Conservation (phyloP, 2,329 filamentous ascomycete genomes). For the Fusarium denticulatum region DNA sequence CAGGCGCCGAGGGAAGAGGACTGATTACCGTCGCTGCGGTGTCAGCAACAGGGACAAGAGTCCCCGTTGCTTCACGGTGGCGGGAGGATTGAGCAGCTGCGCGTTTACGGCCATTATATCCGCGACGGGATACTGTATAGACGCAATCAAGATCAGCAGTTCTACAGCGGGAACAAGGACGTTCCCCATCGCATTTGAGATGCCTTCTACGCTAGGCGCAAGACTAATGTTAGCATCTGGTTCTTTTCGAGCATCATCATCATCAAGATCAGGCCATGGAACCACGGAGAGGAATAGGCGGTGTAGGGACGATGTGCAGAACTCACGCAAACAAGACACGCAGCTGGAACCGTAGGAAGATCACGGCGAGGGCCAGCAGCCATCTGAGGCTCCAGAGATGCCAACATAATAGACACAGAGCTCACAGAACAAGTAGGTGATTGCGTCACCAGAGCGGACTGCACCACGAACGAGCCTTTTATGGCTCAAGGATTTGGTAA, state of each 20-base stretch:
- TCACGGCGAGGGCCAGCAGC: background rate
- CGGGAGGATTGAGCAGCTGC: fast-evolving
- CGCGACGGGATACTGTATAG: background rate
- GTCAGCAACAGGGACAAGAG: fast-evolving
- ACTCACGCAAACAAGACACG: slow-evolving; percentile 8
- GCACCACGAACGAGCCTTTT: background rate
- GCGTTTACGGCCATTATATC: background rate
- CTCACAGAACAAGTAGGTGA: fast-evolving
- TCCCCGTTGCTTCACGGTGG: fast-evolving
- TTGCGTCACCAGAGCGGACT: background rate
- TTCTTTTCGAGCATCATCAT: background rate
- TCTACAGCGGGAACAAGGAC: background rate
- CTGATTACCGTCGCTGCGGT: fast-evolving
- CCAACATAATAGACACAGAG: background rate
- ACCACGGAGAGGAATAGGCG: background rate
- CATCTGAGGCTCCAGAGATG: background rate
- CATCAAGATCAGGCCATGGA: background rate
- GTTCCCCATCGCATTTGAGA: slow-evolving; percentile 1
- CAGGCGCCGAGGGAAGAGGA: background rate
- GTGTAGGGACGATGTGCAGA: background rate
- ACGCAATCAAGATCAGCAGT: background rate
- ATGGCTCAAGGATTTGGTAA: background rate
- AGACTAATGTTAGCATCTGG: background rate
- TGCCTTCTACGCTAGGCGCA: background rate
- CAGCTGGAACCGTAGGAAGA: background rate